Conservation (phyloP, 805 yeast species). For the Schizosaccharomyces pombe region DNA sequence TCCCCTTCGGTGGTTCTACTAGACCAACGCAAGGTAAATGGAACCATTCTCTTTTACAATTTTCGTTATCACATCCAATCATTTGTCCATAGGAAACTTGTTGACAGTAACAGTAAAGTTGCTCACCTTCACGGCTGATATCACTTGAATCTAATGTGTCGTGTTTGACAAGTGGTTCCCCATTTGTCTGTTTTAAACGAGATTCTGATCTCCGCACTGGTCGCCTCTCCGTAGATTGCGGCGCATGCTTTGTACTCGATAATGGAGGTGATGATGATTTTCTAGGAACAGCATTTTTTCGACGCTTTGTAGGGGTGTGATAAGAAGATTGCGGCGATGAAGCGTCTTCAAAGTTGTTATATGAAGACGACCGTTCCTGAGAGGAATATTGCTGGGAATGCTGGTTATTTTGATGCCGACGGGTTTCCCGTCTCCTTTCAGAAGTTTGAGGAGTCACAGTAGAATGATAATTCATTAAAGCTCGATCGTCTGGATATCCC, state of each 20-base stretch:
- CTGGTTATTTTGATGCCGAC: conserved; percentile 64
- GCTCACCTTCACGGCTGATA: not conserved
- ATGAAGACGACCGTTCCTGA: not conserved
- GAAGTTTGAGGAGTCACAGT: conserved; percentile 47
- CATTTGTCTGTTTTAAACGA: not conserved
- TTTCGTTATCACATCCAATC: conserved; percentile 96
- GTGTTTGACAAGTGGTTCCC: not conserved
- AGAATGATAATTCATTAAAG: conserved; percentile 31
- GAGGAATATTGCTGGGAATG: conserved; percentile 4
- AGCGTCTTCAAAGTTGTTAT: not conserved
- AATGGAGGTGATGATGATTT: not conserved
- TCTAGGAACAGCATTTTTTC: not conserved
- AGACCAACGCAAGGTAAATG: conserved; percentile 78
- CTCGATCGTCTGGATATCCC: conserved; percentile 29
- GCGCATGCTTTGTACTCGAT: not conserved
- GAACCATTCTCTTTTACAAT: conserved; percentile 73
- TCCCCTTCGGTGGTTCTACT: conserved; percentile 39
- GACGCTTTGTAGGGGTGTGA: not conserved
- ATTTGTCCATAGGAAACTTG: conserved; percentile 94
- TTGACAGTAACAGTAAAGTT: conserved; percentile 68
- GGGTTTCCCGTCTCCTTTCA: conserved; percentile 75
- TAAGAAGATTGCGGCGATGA: not conserved
- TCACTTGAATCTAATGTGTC: not conserved
- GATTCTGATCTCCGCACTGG: not conserved
- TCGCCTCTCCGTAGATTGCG: not conserved